Evolutionary conservation across 495 filamentous ascomycete genomes (phyloP).

Genomic region (Neurospora pannonica): DNA sequence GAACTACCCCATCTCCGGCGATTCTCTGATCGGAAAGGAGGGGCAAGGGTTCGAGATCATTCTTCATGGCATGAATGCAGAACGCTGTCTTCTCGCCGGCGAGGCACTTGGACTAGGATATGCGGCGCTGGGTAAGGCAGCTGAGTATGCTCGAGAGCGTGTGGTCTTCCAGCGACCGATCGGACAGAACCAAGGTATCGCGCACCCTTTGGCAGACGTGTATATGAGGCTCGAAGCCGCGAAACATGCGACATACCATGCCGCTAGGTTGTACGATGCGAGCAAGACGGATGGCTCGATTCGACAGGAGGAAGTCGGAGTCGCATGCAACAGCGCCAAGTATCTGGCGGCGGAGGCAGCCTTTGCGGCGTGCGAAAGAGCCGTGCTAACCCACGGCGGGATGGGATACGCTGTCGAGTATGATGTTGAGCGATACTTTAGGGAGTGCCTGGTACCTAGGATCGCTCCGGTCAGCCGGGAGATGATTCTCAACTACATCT

Average conservation of each 20-base stretch:
- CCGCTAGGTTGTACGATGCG: constrained; percentile 60
- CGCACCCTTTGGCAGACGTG: constrained; percentile 63
- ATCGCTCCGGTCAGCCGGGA: constrained; percentile 70
- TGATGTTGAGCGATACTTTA: constrained; percentile 67
- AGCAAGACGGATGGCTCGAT: constrained; percentile 44
- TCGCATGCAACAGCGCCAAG: constrained; percentile 68
- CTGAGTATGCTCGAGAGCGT: constrained; percentile 58
- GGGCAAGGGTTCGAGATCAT: constrained; percentile 67
- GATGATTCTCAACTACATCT: constrained; percentile 76
- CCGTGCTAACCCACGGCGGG: constrained; percentile 57
- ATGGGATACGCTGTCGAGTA: constrained; percentile 76
- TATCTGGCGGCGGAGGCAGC: constrained; percentile 74
- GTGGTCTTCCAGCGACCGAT: constrained; percentile 63
- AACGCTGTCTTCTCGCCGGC: constrained; percentile 65
- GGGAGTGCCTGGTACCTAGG: constrained; percentile 65
- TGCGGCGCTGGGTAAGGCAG: constrained; percentile 54
- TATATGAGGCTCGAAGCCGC: constrained; percentile 76
- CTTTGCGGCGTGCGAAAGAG: constrained; percentile 63
- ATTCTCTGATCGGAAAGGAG: constrained; percentile 57
- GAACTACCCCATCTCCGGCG: constrained; percentile 51
- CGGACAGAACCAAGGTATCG: constrained; percentile 65
- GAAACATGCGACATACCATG: constrained; percentile 70
- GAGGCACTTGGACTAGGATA: constrained; percentile 74
- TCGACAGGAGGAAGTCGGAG: constrained; percentile 53
- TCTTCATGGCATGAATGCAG: constrained; percentile 77